phyloP scores from a whole-genome alignment of 1,284 basidiomycete species.

The Microbotryomycetes sp. region DNA sequence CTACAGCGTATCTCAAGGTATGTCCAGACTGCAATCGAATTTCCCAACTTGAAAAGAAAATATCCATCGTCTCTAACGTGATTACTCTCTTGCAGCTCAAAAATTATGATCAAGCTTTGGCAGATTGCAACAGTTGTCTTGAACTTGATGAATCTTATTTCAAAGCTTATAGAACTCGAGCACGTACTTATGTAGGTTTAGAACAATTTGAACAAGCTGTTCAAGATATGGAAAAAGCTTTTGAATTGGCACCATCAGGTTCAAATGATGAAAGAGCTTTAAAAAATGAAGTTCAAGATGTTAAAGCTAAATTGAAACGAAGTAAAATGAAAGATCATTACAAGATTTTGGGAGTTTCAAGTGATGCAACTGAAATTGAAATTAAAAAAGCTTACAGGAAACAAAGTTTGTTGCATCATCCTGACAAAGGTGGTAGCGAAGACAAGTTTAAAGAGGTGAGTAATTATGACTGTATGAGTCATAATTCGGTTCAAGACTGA shows the following conservation, averaged over 20 bases:
- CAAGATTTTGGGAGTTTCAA: conserved; percentile 31
- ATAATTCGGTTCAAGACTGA: background rate
- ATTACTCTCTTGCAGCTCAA: conserved; percentile 50
- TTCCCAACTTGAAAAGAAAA: too few species aligned
- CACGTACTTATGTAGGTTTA: conserved; percentile 64
- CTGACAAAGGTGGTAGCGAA: conserved; percentile 52
- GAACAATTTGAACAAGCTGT: conserved; percentile 69
- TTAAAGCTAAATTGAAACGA: conserved; percentile 66
- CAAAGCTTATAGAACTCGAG: conserved; percentile 79
- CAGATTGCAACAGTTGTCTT: conserved; percentile 64
- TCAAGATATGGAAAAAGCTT: conserved; percentile 67
- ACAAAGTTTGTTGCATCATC: conserved; percentile 73
- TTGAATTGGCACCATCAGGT: conserved; percentile 56
- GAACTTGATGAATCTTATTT: conserved; percentile 59
- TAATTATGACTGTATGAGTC: conserved; percentile 41
- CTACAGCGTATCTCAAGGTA: conserved; percentile 71
- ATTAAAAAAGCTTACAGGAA: conserved; percentile 60
- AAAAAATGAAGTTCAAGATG: conserved; percentile 62
- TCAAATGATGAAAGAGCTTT: conserved; percentile 60
- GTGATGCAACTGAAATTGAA: conserved; percentile 54
- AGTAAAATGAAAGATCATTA: conserved; percentile 62
- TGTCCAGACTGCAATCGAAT: conserved; percentile 16
- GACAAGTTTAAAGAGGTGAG: conserved; percentile 75
- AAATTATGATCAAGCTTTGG: conserved; percentile 59
- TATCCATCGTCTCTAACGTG: too few species aligned